Conservation (phyloP, 2,329 filamentous ascomycete genomes). For the Sarocladiaceae sp. region DNA sequence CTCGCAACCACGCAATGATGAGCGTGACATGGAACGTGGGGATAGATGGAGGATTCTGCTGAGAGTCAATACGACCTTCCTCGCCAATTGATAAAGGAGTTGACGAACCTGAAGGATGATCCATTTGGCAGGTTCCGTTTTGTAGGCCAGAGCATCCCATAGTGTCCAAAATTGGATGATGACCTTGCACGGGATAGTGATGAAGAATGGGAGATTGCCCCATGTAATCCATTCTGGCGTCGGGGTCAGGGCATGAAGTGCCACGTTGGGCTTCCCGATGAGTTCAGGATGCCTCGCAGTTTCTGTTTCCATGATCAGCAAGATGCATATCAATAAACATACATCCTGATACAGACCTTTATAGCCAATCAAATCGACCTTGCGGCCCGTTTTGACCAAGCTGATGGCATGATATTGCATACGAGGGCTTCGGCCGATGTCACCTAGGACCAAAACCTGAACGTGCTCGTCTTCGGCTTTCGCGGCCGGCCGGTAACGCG, state of each 20-base stretch:
- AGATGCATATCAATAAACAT: neutral
- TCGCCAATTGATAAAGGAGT: neutral
- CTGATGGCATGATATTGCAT: constrained; percentile 99
- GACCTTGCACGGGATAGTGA: constrained; percentile 80
- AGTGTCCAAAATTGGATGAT: constrained; percentile 74
- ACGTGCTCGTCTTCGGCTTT: constrained; percentile 41
- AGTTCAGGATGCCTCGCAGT: constrained; percentile 79
- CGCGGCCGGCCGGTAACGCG: constrained; percentile 28
- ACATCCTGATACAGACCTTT: constrained; percentile 50
- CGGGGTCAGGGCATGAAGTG: constrained; percentile 64
- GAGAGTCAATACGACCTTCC: constrained; percentile 9
- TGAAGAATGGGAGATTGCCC: constrained; percentile 68
- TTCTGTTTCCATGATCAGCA: constrained; percentile 43
- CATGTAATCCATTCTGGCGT: constrained; percentile 65
- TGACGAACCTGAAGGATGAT: constrained; percentile 69
- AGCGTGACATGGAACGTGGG: constrained; percentile 78
- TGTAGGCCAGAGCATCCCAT: constrained; percentile 68
- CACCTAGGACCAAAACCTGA: constrained; percentile 87
- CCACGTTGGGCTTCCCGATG: constrained; percentile 61
- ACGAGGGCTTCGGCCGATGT: constrained; percentile 90
- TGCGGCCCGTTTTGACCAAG: constrained; percentile 74
- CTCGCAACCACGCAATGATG: constrained; percentile 68
- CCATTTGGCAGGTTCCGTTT: constrained; percentile 71
- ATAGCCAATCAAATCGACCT: constrained; percentile 85
- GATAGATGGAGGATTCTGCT: constrained; percentile 88